These are phyloP conservation scores for Phyllosticta citriasiana DNA, from an alignment of 2,329 filamentous ascomycete genomes.

Conservation along the genomic window DNA sequence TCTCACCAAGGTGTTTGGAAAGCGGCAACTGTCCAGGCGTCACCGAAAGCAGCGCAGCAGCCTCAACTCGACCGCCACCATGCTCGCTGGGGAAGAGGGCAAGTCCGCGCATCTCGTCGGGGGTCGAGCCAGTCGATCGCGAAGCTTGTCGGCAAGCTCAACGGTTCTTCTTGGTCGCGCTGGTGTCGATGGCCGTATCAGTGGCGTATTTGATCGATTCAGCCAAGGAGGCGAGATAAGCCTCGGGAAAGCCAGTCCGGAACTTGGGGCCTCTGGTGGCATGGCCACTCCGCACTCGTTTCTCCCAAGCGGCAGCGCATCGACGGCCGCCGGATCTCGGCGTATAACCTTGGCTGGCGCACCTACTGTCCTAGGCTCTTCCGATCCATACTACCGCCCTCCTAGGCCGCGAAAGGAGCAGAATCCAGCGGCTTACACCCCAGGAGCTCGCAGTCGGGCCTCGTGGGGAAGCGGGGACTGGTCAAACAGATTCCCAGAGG, in stretches of 20 bases:
- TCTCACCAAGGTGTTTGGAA: slow-evolving; percentile 76
- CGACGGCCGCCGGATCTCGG: slow-evolving; percentile 31
- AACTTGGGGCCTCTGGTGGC: slow-evolving; percentile 63
- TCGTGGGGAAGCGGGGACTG: slow-evolving; percentile 39
- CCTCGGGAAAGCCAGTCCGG: slow-evolving; percentile 51
- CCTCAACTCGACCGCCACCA: slow-evolving; percentile 71
- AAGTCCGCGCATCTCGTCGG: slow-evolving; percentile 40
- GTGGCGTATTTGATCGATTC: slow-evolving; percentile 45
- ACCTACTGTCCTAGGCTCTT: slow-evolving; percentile 28
- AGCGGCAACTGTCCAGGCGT: slow-evolving; percentile 72
- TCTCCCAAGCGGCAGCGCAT: slow-evolving; percentile 44
- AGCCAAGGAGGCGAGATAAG: slow-evolving; percentile 40
- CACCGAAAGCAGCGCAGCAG: slow-evolving; percentile 62
- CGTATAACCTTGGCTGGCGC: slow-evolving; percentile 24
- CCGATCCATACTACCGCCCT: slow-evolving; percentile 82
- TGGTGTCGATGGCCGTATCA: slow-evolving; percentile 17
- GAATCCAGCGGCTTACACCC: slow-evolving; percentile 42
- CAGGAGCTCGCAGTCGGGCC: slow-evolving; percentile 34
- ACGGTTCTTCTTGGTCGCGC: slow-evolving; percentile 42
- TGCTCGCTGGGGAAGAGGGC: slow-evolving; percentile 60
- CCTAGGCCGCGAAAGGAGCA: slow-evolving; percentile 58
- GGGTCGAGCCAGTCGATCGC: slow-evolving; percentile 33
- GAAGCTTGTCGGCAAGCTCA: slow-evolving; percentile 53
- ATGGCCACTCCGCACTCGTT: slow-evolving; percentile 65
- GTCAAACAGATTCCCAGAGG: slow-evolving; percentile 35